Evolutionary conservation across 345 rosid species (phyloP).

Genomic region (Heritiera littoralis): DNA sequence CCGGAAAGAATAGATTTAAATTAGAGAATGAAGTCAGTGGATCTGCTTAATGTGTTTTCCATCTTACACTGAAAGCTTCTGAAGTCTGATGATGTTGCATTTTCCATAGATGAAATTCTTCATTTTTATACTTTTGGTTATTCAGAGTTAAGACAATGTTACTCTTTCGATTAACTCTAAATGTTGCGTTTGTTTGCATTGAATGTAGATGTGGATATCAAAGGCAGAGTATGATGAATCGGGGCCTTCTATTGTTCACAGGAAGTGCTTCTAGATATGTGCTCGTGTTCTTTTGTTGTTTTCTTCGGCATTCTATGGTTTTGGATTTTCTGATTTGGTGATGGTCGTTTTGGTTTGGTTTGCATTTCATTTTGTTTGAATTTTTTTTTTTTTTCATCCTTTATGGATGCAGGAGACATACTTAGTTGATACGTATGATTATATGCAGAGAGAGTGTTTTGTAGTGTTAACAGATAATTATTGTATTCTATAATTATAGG

Average conservation of each 20-base stretch:
- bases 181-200: not conserved
- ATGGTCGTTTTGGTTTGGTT: not conserved
- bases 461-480: not conserved
- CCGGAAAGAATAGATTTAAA: not conserved
- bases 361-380: slow-evolving; percentile 20
- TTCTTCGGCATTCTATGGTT: not conserved
- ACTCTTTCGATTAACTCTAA: not conserved
- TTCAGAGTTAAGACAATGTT: not conserved
- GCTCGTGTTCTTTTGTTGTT: not conserved
- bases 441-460: not conserved
- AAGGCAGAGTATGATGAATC: slow-evolving; percentile 35
- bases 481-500: not conserved
- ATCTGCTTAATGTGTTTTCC: not conserved
- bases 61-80: not conserved
- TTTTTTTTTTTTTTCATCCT: slow-evolving; percentile 18
- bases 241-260: slow-evolving; percentile 36
- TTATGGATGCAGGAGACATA: not conserved
- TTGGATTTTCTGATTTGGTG: not conserved
- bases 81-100: not conserved
- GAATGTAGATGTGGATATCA: slow-evolving; percentile 38
- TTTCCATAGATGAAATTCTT: not conserved
- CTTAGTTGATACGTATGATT: not conserved
- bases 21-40: not conserved
- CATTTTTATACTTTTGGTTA: not conserved
- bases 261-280: slow-evolving; percentile 36